A percentile compares a stretch with the other conserved stretches of the same genome.
Conservation (phyloP, 2,329 filamentous ascomycete species). For the Fusarium nodosum region DNA sequence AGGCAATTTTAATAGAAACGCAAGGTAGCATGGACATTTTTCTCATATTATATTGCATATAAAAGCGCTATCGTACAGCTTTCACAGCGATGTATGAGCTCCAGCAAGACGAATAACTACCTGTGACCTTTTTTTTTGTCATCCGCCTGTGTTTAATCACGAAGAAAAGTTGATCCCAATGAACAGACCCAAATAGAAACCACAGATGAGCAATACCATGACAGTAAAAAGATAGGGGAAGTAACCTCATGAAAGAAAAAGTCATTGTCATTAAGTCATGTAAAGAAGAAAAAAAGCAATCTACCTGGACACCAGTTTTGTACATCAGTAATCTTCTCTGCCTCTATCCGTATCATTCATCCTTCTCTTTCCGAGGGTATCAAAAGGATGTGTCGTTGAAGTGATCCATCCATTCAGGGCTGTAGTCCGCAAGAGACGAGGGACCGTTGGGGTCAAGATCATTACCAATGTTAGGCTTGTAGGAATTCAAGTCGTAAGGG, state of each 20-base stretch:
- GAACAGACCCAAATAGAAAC: constrained; percentile 12
- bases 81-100: constrained; percentile 14
- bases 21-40: background rate
- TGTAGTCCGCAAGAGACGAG: constrained; percentile 48
- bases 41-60: constrained; percentile 12
- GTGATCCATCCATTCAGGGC: constrained; percentile 51
- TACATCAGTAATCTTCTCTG: constrained; percentile 40
- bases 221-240: constrained; percentile 19
- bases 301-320: constrained; percentile 47
- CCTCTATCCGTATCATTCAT: constrained; percentile 42
- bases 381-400: constrained; percentile 53
- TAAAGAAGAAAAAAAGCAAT: constrained; percentile 44
- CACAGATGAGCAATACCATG: constrained; percentile 13
- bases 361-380: constrained; percentile 47
- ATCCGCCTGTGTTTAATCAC: background rate
- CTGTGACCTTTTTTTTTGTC: background rate
- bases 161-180: constrained; percentile 1
- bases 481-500: constrained; percentile 58
- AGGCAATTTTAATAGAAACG: background rate
- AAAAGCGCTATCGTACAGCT: constrained; percentile 30
- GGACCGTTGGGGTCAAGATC: constrained; percentile 45
- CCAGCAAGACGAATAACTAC: constrained; percentile 3
- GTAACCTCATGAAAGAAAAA: constrained; percentile 22
- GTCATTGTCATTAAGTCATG: constrained; percentile 52
- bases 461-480: constrained; percentile 50